Evolutionary conservation across 2,329 filamentous ascomycete genomes (phyloP), one percentile per base, ranked within the genome.

Genomic region (Microsporum canis): DNA sequence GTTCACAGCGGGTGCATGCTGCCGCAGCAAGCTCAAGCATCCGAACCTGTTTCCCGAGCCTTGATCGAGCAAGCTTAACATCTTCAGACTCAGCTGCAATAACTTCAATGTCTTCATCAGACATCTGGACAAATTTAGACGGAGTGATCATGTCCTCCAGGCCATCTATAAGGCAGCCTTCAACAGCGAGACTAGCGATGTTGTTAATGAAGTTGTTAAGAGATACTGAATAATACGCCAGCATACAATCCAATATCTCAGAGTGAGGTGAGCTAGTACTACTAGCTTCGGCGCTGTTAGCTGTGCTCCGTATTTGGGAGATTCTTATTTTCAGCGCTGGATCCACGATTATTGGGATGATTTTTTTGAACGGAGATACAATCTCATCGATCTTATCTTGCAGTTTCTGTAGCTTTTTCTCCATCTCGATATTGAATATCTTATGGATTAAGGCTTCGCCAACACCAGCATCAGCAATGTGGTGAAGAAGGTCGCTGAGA

Each of bases 171-270:
- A 76, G 69, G 53, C 72, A 74, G 57, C 72, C 72, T 65, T 76
- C 73, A 34, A 75, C 64, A 1, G 71, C 73, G 12, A 75, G 65
- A 31, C 69, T 63, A 5, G 72, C 68, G 5, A 76, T 65, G 47
- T 75, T 75, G 49, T 75, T 71, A 2, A 71, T 68, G 63, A 76
- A 75, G 17, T 65, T 67, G n/a, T 67, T 63, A 1, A 71, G 62
- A 47, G 70, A 67, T 51, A 68, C 63, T 34, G 65, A 47, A 58
- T 68, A 70, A 57, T 69, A 69, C 10, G 66, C 63, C 58, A 60
- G 64, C 60, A 66, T 69, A 47, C 63, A 65, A 53, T 66, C 66
- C 29, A 69, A 62, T 34, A 67, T 53, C 57, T 65, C 65, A 2
- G 62, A 57, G 47, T 62, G 62, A n/a, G 61, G 38, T 23, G 63